Percentiles rank a stretch among this genome's conserved stretches.
Conservation (phyloP, 1,284 basidiomycete species). For the Heterobasidion annosum region DNA sequence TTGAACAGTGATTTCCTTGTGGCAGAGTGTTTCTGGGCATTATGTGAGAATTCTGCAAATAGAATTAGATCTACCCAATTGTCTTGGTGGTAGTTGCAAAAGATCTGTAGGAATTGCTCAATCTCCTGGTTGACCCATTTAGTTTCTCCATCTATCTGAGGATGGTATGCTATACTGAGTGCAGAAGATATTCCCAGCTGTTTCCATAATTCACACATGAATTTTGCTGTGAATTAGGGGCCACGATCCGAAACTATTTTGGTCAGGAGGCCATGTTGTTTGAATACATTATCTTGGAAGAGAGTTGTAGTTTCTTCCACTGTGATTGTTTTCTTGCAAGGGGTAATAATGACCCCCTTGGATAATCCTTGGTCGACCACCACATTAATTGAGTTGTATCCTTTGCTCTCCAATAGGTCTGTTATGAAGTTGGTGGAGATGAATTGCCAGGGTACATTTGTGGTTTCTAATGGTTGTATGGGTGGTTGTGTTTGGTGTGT, state of each 20-base stretch:
- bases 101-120: background rate
- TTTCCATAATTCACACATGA: background rate
- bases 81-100: background rate
- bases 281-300: background rate
- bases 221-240: background rate
- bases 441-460: no score
- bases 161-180: background rate
- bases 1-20: background rate
- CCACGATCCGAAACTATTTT: background rate
- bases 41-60: background rate
- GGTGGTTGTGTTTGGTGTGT: no score
- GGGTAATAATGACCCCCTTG: background rate
- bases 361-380: background rate
- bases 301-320: background rate
- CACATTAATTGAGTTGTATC: background rate
- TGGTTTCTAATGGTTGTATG: no score
- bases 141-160: background rate
- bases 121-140: background rate
- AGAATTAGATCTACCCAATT: background rate
- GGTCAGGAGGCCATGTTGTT: background rate
- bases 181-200: background rate
- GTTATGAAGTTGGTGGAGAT: background rate
- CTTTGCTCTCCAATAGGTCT: background rate
- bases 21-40: background rate
- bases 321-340: background rate